Evolutionary conservation across 148 eudicot genomes (phyloP), one percentile per base, ranked within the genome.

Genomic region (Rhododendron ovatum): DNA sequence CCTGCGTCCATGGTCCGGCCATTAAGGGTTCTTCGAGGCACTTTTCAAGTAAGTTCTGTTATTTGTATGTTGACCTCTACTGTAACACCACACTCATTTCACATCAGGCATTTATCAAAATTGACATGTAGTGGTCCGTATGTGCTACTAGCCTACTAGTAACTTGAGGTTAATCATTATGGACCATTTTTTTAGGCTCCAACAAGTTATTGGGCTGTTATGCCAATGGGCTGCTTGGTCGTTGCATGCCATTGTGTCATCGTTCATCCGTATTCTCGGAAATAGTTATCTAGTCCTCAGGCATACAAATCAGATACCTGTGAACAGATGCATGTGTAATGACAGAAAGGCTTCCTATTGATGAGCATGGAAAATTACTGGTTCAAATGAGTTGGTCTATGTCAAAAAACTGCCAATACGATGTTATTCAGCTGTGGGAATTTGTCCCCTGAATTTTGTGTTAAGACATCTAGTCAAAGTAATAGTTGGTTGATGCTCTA

Each of bases 1-100:
- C 95, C 96, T 57, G 92, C 98, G 39, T 93, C 98, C 35, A 95
- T 98, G 95, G 96, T 95, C 89, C 92, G 92, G 88, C 98, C 98
- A 53, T 89, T 98, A 65, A 93, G 90, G 89, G 93, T 98, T 90
- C 91, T 92, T 47, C 92, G 88, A 83, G 99, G 99, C 91, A 98
- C 92, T 61, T 94, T 98, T 85, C 99, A 98, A 90, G 99, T 95
- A 92, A 93, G 99, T 91, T 78, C 43, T 59, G 67, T 77, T 78
- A 22, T 53, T 79, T 61, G 51, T 50, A 41, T 51, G 18, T 45
- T 83, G 41, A 47, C 53, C 30, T 71, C 28, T 84, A 30, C 79
- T 0, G 14, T 24, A 71, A 14, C 76, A 15, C 76, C 18, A 33
- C 76, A 71, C 35, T 71, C 41, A 4, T 71, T 71, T 20, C 41